Percentiles rank a stretch among this genome's conserved stretches.
phyloP scores from a whole-genome alignment of 1,284 basidiomycete genomes.

The Farysia itapuensis region DNA sequence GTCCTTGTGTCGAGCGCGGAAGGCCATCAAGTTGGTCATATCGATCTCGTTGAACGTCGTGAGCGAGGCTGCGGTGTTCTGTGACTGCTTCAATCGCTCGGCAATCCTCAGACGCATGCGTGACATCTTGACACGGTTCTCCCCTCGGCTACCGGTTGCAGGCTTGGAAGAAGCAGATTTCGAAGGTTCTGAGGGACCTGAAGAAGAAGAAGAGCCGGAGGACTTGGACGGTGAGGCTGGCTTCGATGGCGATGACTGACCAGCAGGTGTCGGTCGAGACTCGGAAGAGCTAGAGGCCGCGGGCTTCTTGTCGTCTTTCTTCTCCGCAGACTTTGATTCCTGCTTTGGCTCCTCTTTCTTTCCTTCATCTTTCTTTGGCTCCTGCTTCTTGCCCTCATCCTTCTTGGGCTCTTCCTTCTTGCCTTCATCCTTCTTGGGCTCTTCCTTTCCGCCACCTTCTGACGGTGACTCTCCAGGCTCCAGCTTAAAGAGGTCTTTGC shows the following conservation, averaged over 20 bases:
- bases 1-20: constrained; percentile 96
- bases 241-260: constrained; percentile 5
- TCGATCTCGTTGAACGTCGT: constrained; percentile 99
- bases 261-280: constrained; percentile 14
- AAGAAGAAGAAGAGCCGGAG: constrained; percentile 10
- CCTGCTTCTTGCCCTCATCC: constrained; percentile 54
- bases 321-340: constrained; percentile 53
- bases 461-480: constrained; percentile 73
- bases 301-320: constrained; percentile 60
- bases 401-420: constrained; percentile 62
- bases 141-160: constrained; percentile 66
- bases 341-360: constrained; percentile 45
- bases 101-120: constrained; percentile 92
- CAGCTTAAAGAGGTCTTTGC: constrained; percentile 89
- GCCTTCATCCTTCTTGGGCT: constrained; percentile 60
- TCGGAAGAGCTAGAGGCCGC: constrained; percentile 19
- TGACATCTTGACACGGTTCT: constrained; percentile 73
- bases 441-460: constrained; percentile 62
- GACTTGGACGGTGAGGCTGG: constrained; percentile 19
- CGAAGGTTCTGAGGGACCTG: constrained; percentile 3
- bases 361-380: constrained; percentile 61
- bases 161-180: constrained; percentile 18
- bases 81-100: constrained; percentile 95
- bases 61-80: constrained; percentile 92
- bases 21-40: constrained; percentile 91